phyloP scores from a whole-genome alignment of 805 yeast species.

The Starmerella floris region DNA sequence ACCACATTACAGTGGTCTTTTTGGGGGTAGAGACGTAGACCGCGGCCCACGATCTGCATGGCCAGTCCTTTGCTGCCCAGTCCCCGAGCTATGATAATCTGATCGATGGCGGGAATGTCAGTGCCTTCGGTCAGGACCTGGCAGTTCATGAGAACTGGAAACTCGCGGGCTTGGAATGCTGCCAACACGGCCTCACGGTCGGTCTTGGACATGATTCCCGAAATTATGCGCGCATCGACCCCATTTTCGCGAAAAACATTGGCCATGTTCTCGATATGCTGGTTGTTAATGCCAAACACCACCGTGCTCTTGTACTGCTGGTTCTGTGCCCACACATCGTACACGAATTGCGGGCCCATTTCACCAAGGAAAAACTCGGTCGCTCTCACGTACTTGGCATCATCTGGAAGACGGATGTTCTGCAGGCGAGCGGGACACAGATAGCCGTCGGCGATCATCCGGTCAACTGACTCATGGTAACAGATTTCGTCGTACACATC shows the following conservation, averaged over 20 bases:
- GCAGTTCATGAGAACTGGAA: slow-evolving; percentile 72
- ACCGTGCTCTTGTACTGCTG: slow-evolving; percentile 45
- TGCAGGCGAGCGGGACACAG: slow-evolving; percentile 57
- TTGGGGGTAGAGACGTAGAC: slow-evolving; percentile 48
- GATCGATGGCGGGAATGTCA: slow-evolving; percentile 80
- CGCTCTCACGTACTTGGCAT: neutral
- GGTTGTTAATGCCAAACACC: slow-evolving; percentile 63
- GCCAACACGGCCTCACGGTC: slow-evolving; percentile 41
- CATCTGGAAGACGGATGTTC: slow-evolving; percentile 29
- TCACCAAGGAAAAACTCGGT: slow-evolving; percentile 6
- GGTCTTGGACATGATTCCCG: slow-evolving; percentile 45
- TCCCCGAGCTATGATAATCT: slow-evolving; percentile 65
- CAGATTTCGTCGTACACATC: slow-evolving; percentile 59
- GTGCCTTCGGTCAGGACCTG: slow-evolving; percentile 91
- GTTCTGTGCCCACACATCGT: slow-evolving; percentile 39
- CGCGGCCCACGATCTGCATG: slow-evolving; percentile 86
- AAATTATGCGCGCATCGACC: slow-evolving; percentile 55
- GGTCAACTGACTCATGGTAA: slow-evolving; percentile 48
- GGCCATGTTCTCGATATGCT: slow-evolving; percentile 47
- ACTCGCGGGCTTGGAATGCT: slow-evolving; percentile 47
- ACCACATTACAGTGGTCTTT: slow-evolving; percentile 60
- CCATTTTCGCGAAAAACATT: slow-evolving; percentile 44
- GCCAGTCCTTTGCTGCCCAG: slow-evolving; percentile 59
- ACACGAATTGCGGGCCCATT: slow-evolving; percentile 34
- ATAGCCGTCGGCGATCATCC: slow-evolving; percentile 57